Evolutionary conservation across 345 rosid genomes (phyloP).

Genomic region (Angophora floribunda): DNA sequence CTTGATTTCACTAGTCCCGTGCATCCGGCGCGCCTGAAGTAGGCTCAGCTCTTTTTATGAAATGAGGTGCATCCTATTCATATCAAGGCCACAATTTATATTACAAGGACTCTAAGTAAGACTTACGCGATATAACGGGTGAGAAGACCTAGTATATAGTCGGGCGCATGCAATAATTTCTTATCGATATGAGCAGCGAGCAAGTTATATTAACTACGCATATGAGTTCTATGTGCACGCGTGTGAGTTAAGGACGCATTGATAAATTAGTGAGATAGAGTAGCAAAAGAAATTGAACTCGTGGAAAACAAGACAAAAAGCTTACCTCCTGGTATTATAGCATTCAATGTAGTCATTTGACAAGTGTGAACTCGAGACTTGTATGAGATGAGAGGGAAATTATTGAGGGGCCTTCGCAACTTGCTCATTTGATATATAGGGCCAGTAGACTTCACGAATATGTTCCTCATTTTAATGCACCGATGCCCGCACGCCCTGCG

Average conservation of each 20-base stretch:
- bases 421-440: rapidly evolving
- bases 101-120: background rate
- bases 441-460: rapidly evolving
- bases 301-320: background rate
- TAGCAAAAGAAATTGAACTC: background rate
- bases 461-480: rapidly evolving
- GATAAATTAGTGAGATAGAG: background rate
- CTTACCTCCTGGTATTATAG: background rate
- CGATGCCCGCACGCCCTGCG: rapidly evolving
- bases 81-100: background rate
- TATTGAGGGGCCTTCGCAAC: rapidly evolving
- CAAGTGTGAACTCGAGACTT: background rate
- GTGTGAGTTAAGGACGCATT: rapidly evolving
- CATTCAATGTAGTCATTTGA: background rate
- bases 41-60: background rate
- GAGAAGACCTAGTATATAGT: background rate
- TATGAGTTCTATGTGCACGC: background rate
- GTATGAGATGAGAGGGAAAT: background rate
- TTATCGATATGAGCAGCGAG: background rate
- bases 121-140: background rate
- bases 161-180: background rate
- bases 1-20: background rate
- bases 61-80: background rate
- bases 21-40: background rate
- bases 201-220: background rate